Conservation (phyloP, 352 stramenopile species). For the Stramenopiles sp. region DNA sequence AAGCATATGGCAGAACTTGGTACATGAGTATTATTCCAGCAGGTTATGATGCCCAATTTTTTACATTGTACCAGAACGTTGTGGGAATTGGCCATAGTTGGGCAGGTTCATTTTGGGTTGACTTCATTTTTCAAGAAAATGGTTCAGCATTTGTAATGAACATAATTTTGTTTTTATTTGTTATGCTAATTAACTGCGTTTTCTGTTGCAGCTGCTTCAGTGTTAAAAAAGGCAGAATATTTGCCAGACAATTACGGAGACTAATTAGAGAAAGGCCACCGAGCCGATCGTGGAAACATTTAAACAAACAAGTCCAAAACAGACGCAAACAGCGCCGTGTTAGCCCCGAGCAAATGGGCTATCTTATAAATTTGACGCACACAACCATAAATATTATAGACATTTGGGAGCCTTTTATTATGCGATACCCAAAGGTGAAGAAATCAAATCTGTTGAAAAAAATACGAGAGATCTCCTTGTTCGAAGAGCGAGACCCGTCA, state of each 20-base stretch:
- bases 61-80: neutral
- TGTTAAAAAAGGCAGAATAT: neutral
- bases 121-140: neutral
- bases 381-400: neutral
- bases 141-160: neutral
- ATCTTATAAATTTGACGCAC: neutral
- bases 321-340: neutral
- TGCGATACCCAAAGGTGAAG: neutral
- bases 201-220: neutral
- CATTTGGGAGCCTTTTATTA: neutral
- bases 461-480: neutral
- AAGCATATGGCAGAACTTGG: neutral
- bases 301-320: conserved; percentile 1
- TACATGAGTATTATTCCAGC: conserved; percentile 4
- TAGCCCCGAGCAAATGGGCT: neutral
- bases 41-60: neutral
- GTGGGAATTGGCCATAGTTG: neutral
- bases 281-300: conserved; percentile 4
- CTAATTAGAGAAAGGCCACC: neutral
- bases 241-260: neutral
- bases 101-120: neutral
- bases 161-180: conserved; percentile 6
- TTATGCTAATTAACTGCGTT: neutral
- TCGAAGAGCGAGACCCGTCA: neutral
- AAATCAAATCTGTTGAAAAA: neutral